Evolutionary conservation across 371 early-diverging fungal genomes (phyloP).

Genomic region (Mortierella sp.): DNA sequence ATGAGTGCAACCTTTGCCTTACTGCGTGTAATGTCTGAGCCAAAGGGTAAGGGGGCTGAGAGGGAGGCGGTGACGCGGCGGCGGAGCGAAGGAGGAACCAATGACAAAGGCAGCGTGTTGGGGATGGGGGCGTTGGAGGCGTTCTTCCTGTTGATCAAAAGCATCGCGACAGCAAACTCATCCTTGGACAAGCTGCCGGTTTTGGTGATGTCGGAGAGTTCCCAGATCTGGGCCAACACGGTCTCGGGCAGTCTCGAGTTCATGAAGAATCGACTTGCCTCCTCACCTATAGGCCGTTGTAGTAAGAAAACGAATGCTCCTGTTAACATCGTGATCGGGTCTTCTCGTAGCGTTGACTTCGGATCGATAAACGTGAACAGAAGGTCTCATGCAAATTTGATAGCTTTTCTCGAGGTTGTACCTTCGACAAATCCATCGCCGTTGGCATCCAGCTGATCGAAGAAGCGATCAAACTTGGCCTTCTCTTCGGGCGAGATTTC

Average conservation of each 20-base stretch:
- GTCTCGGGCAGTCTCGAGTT: conserved; percentile 79
- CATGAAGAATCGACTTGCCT: conserved; percentile 81
- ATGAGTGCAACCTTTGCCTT: no score
- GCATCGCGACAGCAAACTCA: conserved; percentile 97
- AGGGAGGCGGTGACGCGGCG: conserved; percentile 62
- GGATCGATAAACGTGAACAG: no score
- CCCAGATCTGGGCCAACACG: conserved; percentile 82
- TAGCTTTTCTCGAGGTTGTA: not conserved
- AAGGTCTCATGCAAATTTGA: not conserved
- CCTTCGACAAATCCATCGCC: conserved; percentile 63
- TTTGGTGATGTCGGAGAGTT: conserved; percentile 85
- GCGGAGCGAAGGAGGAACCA: conserved; percentile 88
- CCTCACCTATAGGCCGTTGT: conserved; percentile 61
- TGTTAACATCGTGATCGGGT: not conserved
- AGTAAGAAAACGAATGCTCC: not conserved
- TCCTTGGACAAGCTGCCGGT: conserved; percentile 90
- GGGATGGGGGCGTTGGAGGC: conserved; percentile 86
- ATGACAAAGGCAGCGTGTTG: conserved; percentile 78
- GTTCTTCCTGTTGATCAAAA: conserved; percentile 88
- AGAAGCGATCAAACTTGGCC: conserved; percentile 76
- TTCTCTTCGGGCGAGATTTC: conserved; percentile 78
- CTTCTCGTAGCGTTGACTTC: no score
- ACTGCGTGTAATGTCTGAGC: conserved; percentile 3
- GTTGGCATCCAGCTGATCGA: conserved; percentile 75
- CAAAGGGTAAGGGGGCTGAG: conserved; percentile 17